A percentile compares a stretch with the other conserved stretches of the same genome.
phyloP scores from a whole-genome alignment of 352 stramenopile species.

The Elongisporangium undulatum region DNA sequence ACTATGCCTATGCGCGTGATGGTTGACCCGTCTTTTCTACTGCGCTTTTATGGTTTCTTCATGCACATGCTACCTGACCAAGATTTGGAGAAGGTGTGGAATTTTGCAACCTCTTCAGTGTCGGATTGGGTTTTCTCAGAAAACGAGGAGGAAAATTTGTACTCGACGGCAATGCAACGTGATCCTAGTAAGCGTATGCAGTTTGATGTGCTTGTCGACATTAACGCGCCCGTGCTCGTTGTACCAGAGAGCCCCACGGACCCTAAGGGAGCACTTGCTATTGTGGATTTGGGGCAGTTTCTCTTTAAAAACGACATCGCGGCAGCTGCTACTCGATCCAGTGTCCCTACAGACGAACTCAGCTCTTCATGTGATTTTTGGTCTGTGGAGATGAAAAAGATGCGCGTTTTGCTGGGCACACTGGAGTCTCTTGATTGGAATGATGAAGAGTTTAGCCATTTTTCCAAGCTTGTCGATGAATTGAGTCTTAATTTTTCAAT shows the following conservation, averaged over 20 bases:
- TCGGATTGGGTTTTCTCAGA: slow-evolving; percentile 79
- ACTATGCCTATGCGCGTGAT: slow-evolving; percentile 66
- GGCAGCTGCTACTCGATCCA: not conserved
- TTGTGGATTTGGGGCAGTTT: slow-evolving; percentile 71
- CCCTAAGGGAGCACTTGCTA: slow-evolving; percentile 31
- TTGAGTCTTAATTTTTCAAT: slow-evolving; percentile 54
- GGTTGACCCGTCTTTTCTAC: slow-evolving; percentile 64
- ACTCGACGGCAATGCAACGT: slow-evolving; percentile 19
- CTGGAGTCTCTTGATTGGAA: slow-evolving; percentile 36
- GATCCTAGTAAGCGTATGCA: slow-evolving; percentile 5
- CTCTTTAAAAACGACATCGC: slow-evolving; percentile 45
- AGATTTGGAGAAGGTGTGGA: slow-evolving; percentile 74
- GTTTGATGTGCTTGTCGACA: slow-evolving; percentile 70
- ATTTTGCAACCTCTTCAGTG: slow-evolving; percentile 77
- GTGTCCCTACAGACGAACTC: not conserved
- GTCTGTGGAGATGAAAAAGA: slow-evolving; percentile 51
- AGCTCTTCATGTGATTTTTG: slow-evolving; percentile 15
- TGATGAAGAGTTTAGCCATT: slow-evolving; percentile 25
- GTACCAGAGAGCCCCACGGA: slow-evolving; percentile 48
- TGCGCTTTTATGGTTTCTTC: slow-evolving; percentile 71
- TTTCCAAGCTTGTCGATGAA: slow-evolving; percentile 54
- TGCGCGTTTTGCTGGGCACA: slow-evolving; percentile 52
- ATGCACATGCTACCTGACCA: slow-evolving; percentile 56
- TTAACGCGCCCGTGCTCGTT: slow-evolving; percentile 73
- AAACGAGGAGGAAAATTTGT: slow-evolving; percentile 39